Base-by-base conservation (phyloP, 495 filamentous ascomycete genomes). In the Aspergillus biplanus region DNA sequence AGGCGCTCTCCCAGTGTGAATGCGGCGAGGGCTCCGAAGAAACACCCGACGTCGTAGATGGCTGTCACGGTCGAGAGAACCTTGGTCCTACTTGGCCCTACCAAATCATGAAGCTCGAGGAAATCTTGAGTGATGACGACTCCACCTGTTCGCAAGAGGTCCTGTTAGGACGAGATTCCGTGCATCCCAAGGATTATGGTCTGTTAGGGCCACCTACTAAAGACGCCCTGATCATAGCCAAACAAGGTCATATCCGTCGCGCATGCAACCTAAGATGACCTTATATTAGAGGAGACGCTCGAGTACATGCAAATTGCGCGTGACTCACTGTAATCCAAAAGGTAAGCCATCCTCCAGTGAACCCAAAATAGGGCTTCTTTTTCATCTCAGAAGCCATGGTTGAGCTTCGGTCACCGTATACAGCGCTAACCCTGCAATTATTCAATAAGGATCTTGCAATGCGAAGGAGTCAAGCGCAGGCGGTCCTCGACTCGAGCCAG, bases 31-130 rank as follows among this genome's bases (percentile, higher is more conserved):
- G 85, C 84, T 2, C 86, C 86, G 33, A 87, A 67, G 68, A 88
- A 87, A 65, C 84, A 87, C 9, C 85, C 85, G 37, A 89, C 76
- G 59, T 87, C 83, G 71, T 88, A 89, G 21, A 89, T 79, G 0
- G 85, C 84, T 4, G 85, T 87, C 15, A 89, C 80, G 0, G 86
- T 89, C 4, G 81, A 84, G 7, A 85, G 75, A 5, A 79, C 63
- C 18, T 74, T 78, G 1, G 85, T 83, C 54, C 82, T 81, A 12
- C 75, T 75, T 18, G 78, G 74, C 1, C 80, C 82, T 7, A 77
- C 70, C 13, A 87, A 69, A 65, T 86, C 68, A 34, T 82, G 74
- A 12, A 77, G 71, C 53, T 85, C 74, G 15, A 88, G 79, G 33
- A 85, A 87, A 64, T 88, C 77, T 35, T 80, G 67, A 0, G 83